Evolutionary conservation across 768 basidiomycete genomes (phyloP).

Genomic region (Mycena latifolia): DNA sequence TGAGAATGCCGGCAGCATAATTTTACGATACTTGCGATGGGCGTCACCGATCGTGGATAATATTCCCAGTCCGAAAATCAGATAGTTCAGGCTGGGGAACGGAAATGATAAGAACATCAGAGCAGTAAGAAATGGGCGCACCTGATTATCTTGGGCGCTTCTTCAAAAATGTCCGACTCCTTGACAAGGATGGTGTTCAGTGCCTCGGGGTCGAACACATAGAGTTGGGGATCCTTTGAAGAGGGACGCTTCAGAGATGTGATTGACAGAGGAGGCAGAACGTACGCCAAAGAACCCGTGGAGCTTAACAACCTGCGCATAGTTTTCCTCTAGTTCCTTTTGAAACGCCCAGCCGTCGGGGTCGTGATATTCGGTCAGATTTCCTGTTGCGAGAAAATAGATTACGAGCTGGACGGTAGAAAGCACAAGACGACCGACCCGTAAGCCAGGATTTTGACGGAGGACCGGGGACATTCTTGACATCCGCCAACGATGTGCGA

Average conservation of each 20-base stretch:
- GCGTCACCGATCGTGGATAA: neutral
- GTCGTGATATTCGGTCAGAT: neutral
- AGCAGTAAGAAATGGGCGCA: too few relatives aligned
- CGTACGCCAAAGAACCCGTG: too few relatives aligned
- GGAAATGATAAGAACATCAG: too few relatives aligned
- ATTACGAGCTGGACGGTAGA: too few relatives aligned
- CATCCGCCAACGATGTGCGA: too few relatives aligned
- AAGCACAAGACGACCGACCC: too few relatives aligned
- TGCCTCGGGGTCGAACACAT: slow-evolving; percentile 7
- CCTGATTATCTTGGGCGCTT: too few relatives aligned
- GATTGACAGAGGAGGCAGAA: too few relatives aligned
- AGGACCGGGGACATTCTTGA: too few relatives aligned
- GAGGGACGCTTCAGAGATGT: neutral
- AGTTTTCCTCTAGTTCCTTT: neutral
- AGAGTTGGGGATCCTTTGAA: slow-evolving; percentile 8
- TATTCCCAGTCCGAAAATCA: slow-evolving; percentile 6
- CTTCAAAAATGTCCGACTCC: neutral
- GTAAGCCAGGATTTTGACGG: too few relatives aligned
- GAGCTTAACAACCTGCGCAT: neutral
- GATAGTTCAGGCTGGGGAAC: neutral
- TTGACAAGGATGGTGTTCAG: slow-evolving; percentile 12
- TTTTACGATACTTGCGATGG: slow-evolving; percentile 22
- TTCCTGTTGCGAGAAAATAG: neutral
- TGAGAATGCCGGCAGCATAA: slow-evolving; percentile 14
- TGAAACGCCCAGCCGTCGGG: neutral